These are phyloP conservation scores for Nyctanthes arbortristis DNA, from an alignment of 257 asterid genomes.

Conservation along the genomic window DNA sequence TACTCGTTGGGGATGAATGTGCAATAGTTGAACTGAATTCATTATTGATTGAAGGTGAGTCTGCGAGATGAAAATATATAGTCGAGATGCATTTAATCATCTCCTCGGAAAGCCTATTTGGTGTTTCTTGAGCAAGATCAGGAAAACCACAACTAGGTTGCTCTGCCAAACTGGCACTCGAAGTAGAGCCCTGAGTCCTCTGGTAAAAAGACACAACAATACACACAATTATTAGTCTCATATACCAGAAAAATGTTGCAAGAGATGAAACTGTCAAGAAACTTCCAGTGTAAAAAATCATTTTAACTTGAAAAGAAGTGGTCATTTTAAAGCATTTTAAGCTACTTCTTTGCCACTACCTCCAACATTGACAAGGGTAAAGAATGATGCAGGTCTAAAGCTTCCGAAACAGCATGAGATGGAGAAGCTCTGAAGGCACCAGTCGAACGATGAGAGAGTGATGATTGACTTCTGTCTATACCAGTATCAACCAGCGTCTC, in stretches of 20 bases:
- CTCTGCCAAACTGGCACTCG: slow-evolving; percentile 36
- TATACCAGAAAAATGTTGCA: no score
- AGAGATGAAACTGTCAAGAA: no score
- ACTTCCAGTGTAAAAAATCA: not conserved
- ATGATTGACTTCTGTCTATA: slow-evolving; percentile 70
- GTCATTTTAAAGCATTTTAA: not conserved
- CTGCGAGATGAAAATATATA: slow-evolving; percentile 63
- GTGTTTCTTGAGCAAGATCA: slow-evolving; percentile 41
- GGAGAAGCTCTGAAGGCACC: slow-evolving; percentile 55
- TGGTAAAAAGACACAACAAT: slow-evolving; percentile 31
- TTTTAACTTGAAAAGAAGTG: not conserved
- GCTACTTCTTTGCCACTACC: slow-evolving; percentile 36
- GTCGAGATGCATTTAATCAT: slow-evolving; percentile 86
- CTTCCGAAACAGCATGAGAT: slow-evolving; percentile 40
- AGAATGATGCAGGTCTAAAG: slow-evolving; percentile 68
- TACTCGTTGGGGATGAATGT: slow-evolving; percentile 36
- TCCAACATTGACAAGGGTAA: slow-evolving; percentile 87
- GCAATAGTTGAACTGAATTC: slow-evolving; percentile 38
- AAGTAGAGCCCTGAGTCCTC: slow-evolving; percentile 43
- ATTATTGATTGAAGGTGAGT: slow-evolving; percentile 48
- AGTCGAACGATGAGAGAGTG: slow-evolving; percentile 71
- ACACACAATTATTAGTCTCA: not conserved
- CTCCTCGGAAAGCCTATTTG: slow-evolving; percentile 79
- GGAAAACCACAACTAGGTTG: slow-evolving; percentile 34
- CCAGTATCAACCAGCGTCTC: slow-evolving; percentile 52